These are phyloP conservation scores for Rhizopus microsporus DNA, from an alignment of 371 early-diverging fungal species.

Conservation along the genomic window DNA sequence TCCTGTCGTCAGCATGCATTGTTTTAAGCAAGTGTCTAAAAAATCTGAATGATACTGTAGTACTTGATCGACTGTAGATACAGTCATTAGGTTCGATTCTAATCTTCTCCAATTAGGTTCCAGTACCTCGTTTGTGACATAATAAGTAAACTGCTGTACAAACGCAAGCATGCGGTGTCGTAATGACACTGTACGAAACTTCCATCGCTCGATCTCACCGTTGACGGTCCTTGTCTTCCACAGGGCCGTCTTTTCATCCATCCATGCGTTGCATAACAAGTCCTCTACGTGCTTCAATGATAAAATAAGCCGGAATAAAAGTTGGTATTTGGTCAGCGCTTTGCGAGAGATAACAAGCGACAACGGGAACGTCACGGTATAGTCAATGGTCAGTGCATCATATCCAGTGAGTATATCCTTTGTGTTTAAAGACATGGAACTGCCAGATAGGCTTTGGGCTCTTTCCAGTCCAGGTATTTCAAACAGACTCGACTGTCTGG, in stretches of 20 bases:
- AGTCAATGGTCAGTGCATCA: conserved; percentile 76
- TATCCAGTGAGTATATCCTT: conserved; percentile 53
- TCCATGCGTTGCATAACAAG: conserved; percentile 75
- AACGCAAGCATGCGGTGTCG: conserved; percentile 82
- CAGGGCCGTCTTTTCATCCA: conserved; percentile 48
- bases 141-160: conserved; percentile 87
- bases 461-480: conserved; percentile 20
- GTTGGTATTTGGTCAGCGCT: conserved; percentile 86
- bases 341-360: conserved; percentile 85
- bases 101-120: conserved; percentile 85
- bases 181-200: conserved; percentile 64
- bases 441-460: conserved; percentile 28
- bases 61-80: conserved; percentile 86
- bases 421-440: conserved; percentile 5
- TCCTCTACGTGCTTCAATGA: conserved; percentile 86
- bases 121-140: conserved; percentile 84
- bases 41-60: conserved; percentile 79
- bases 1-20: conserved; percentile 86
- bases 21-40: conserved; percentile 84
- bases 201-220: conserved; percentile 55
- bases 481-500: neutral
- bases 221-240: conserved; percentile 34
- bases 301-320: conserved; percentile 87
- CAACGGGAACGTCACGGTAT: conserved; percentile 82
- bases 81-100: conserved; percentile 57